Evolutionary conservation across 495 filamentous ascomycete genomes (phyloP).

Genomic region (Penicilliopsis zonata): DNA sequence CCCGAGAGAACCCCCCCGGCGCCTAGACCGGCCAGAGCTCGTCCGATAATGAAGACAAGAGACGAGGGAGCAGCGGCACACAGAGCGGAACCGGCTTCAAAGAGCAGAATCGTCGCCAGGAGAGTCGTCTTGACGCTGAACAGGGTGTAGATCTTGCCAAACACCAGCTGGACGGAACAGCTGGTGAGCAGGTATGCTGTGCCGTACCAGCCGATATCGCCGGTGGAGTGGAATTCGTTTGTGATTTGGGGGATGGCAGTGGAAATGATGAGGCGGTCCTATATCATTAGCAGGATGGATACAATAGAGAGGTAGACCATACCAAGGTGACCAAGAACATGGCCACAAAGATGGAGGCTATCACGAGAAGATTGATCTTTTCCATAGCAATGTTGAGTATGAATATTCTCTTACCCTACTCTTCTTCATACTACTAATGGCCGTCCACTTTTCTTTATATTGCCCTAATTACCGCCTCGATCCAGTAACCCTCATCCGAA

Average conservation of each 20-base stretch:
- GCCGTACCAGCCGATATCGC: constrained; percentile 60
- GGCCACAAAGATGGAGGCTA: no score
- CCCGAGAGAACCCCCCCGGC: constrained; percentile 42
- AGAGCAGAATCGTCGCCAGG: constrained; percentile 47
- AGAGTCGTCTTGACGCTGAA: constrained; percentile 41
- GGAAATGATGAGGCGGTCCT: constrained; percentile 43
- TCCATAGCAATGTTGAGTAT: no score
- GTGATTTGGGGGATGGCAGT: constrained; percentile 61
- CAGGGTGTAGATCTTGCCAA: constrained; percentile 52
- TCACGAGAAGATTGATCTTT: no score
- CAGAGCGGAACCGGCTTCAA: constrained; percentile 56
- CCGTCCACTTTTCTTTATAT: no score
- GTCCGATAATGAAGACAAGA: constrained; percentile 34
- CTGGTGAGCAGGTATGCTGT: constrained; percentile 51
- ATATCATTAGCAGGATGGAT: no score
- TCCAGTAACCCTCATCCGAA: no score
- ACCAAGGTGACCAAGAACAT: constrained; percentile 25
- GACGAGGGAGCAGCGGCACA: constrained; percentile 56
- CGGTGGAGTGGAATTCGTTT: constrained; percentile 45
- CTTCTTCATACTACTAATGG: no score
- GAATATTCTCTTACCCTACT: no score
- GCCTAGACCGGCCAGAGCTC: constrained; percentile 10
- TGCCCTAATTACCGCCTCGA: no score
- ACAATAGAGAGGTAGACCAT: not conserved
- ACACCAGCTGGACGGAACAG: constrained; percentile 42